These are phyloP conservation scores for Ganoderma sinense DNA, from an alignment of 1,284 basidiomycete genomes.

Conservation along the genomic window DNA sequence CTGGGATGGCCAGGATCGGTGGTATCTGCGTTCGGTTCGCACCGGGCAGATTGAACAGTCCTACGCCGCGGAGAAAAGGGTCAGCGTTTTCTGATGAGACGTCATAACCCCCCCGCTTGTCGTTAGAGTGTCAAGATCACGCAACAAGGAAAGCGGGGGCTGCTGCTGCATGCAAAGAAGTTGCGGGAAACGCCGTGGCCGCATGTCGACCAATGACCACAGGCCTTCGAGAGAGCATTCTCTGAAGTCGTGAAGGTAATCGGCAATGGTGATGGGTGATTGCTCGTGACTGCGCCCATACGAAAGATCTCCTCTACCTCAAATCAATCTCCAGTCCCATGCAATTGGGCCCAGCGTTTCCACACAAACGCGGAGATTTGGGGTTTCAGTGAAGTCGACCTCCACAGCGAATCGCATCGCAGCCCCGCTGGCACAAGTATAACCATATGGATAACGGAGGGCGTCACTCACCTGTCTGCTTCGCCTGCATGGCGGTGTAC, in stretches of 20 bases:
- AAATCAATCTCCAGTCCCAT: not conserved
- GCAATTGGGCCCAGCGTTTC: not conserved
- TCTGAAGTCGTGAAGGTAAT: conserved; percentile 3
- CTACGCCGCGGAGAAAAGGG: too few relatives aligned
- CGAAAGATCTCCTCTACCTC: not conserved
- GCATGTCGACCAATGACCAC: conserved; percentile 1
- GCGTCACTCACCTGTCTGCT: conserved; percentile 83
- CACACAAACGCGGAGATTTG: conserved; percentile 1
- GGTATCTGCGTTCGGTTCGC: conserved; percentile 90
- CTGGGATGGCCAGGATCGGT: conserved; percentile 79
- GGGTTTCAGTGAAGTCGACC: not conserved
- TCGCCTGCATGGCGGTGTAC: conserved; percentile 94
- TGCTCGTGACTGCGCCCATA: not conserved
- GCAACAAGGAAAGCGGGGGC: not conserved
- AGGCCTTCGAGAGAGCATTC: not conserved
- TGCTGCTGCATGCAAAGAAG: not conserved
- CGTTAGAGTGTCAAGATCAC: not conserved
- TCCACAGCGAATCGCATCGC: not conserved
- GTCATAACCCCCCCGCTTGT: not conserved
- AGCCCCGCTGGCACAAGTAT: not conserved
- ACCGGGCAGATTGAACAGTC: conserved; percentile 92
- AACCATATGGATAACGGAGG: not conserved
- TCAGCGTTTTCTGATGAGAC: conserved; percentile 3
- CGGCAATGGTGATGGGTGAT: conserved; percentile 8
- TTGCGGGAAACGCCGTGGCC: conserved; percentile 3